These are phyloP conservation scores for Hirsutella thompsonii DNA, from an alignment of 2,329 filamentous ascomycete genomes.

Conservation along the genomic window DNA sequence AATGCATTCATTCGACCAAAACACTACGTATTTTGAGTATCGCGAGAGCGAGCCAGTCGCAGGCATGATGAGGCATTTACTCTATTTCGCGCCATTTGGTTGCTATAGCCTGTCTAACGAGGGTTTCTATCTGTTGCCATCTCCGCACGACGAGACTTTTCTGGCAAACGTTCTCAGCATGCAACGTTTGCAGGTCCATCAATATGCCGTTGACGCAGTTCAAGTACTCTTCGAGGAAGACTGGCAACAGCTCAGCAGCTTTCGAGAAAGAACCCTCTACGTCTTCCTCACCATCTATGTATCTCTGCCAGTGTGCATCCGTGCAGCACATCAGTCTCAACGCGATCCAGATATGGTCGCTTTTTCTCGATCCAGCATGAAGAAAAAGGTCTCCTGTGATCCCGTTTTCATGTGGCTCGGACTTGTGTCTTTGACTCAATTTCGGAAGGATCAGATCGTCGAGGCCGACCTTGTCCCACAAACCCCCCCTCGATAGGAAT, in stretches of 20 bases:
- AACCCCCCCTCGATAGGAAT: constrained; percentile 34
- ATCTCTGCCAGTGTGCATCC: constrained; percentile 24
- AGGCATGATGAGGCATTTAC: too few relatives aligned
- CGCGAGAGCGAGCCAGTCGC: too few relatives aligned
- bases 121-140: constrained; percentile 28
- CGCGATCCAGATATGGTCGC: constrained; percentile 41
- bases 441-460: constrained; percentile 32
- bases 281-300: constrained; percentile 26
- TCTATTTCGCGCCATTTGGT: too few relatives aligned
- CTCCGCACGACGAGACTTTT: constrained; percentile 23
- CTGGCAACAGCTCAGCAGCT: constrained; percentile 22
- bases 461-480: constrained; percentile 34
- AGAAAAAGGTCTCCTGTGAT: constrained; percentile 39
- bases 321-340: constrained; percentile 24
- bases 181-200: constrained; percentile 18
- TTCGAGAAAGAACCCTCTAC: constrained; percentile 29
- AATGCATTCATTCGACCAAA: too few relatives aligned
- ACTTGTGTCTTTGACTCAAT: constrained; percentile 22
- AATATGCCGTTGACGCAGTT: constrained; percentile 16
- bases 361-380: constrained; percentile 29
- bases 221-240: constrained; percentile 24
- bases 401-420: constrained; percentile 26
- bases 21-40: too few relatives aligned
- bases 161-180: constrained; percentile 17
- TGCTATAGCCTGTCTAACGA: constrained; percentile 16